Conservation (phyloP, 2,329 filamentous ascomycete species). For the Myrmaecium sp. region DNA sequence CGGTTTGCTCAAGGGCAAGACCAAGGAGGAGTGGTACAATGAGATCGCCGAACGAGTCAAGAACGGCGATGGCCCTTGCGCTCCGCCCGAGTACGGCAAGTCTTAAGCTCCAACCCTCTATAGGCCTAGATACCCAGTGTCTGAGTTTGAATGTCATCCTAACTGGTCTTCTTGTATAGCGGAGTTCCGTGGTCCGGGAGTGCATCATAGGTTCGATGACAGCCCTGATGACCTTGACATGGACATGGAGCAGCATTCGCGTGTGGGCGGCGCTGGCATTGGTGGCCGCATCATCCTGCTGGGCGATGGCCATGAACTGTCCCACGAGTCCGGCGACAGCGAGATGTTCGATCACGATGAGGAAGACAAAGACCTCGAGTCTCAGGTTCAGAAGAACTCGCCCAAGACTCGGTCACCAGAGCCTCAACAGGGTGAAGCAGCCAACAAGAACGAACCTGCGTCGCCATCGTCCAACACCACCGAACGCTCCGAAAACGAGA, state of each 20-base stretch:
- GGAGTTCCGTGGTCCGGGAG: constrained; percentile 33
- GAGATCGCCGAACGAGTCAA: constrained; percentile 86
- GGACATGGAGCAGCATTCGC: constrained; percentile 51
- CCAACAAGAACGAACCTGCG: constrained; percentile 1
- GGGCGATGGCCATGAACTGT: constrained; percentile 84
- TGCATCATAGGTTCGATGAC: constrained; percentile 33
- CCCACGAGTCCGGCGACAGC: constrained; percentile 74
- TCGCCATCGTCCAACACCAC: neutral
- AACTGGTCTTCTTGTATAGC: constrained; percentile 23
- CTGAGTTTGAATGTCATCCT: constrained; percentile 12
- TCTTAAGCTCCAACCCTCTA: constrained; percentile 30
- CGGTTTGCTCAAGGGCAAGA: constrained; percentile 76
- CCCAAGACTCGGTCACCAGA: constrained; percentile 8
- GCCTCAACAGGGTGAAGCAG: neutral
- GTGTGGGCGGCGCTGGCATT: constrained; percentile 47
- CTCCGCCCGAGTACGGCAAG: constrained; percentile 98
- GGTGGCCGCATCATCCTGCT: constrained; percentile 78
- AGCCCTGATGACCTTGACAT: constrained; percentile 49
- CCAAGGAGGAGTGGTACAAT: constrained; percentile 97
- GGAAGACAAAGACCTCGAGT: constrained; percentile 67
- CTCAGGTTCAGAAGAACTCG: constrained; percentile 56
- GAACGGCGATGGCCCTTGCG: constrained; percentile 92
- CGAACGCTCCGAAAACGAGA: constrained; percentile 1
- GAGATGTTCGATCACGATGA: constrained; percentile 92
- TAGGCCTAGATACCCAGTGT: constrained; percentile 10